Evolutionary conservation across 2,329 filamentous ascomycete genomes (phyloP).

Genomic region (Pseudogymnoascus sp.): DNA sequence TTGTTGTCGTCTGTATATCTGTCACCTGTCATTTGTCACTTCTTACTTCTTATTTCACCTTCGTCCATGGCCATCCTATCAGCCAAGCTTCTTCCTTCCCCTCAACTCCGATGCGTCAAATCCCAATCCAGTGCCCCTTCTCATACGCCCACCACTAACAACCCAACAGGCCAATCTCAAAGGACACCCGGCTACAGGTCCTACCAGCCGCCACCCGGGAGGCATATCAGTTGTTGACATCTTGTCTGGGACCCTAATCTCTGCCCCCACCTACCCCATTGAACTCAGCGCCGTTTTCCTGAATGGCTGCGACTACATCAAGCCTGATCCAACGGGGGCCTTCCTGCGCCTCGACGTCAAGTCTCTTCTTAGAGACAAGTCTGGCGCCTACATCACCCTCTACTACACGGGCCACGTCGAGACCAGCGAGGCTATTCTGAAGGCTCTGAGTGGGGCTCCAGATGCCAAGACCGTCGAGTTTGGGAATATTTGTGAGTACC

Average conservation of each 20-base stretch:
- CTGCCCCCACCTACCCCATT: conserved; percentile 32
- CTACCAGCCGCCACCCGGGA: background rate
- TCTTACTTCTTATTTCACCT: background rate
- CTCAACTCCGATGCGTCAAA: background rate
- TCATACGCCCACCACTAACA: background rate
- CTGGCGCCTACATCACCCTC: conserved; percentile 31
- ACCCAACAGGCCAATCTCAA: background rate
- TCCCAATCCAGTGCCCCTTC: background rate
- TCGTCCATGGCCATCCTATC: background rate
- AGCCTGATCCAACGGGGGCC: conserved; percentile 32
- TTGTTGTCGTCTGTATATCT: background rate
- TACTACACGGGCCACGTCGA: conserved; percentile 35
- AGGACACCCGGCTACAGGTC: background rate
- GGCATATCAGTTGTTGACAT: conserved; percentile 13
- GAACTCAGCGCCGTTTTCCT: conserved; percentile 32
- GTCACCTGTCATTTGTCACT: background rate
- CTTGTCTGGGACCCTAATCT: conserved; percentile 28
- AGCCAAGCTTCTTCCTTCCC: background rate
- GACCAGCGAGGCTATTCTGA: conserved; percentile 28
- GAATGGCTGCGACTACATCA: conserved; percentile 36
- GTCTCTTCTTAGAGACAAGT: conserved; percentile 31
- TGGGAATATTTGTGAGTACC: conserved; percentile 33
- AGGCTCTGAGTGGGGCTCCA: conserved; percentile 29
- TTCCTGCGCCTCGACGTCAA: conserved; percentile 34
- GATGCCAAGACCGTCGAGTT: conserved; percentile 35